Evolutionary conservation across 2,329 filamentous ascomycete species (phyloP).

Genomic region (Thermochaetoides dissita): DNA sequence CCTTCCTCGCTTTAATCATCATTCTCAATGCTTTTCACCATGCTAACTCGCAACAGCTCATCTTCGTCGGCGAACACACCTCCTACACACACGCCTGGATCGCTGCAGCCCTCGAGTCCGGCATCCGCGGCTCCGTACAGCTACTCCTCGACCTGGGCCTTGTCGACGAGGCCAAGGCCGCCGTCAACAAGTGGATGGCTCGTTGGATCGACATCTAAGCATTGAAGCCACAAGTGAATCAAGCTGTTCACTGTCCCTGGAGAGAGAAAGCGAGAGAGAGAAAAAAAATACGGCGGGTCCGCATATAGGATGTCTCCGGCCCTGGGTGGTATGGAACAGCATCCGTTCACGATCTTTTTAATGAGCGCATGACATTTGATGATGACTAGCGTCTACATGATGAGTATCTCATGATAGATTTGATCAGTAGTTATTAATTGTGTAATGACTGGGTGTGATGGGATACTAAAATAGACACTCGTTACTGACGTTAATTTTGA

Average conservation of each 20-base stretch:
- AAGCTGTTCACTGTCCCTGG: not conserved
- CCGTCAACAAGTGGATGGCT: slow-evolving; percentile 54
- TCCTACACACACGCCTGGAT: slow-evolving; percentile 62
- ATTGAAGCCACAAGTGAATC: not conserved
- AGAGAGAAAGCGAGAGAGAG: not conserved
- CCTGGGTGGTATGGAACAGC: not conserved
- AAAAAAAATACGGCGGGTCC: not conserved
- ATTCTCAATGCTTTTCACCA: not conserved
- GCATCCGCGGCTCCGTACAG: slow-evolving; percentile 50
- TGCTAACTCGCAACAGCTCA: slow-evolving; percentile 28
- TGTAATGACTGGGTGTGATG: not conserved
- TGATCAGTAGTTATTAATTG: not conserved
- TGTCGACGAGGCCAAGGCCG: slow-evolving; percentile 54
- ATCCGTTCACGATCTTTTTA: not conserved
- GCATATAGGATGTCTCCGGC: not conserved
- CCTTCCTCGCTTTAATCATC: not conserved
- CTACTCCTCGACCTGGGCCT: slow-evolving; percentile 49
- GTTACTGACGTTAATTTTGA: not conserved
- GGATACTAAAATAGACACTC: not conserved
- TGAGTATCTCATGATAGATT: not conserved
- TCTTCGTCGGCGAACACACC: slow-evolving; percentile 57
- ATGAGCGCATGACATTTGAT: not conserved
- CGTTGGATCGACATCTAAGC: slow-evolving; percentile 42
- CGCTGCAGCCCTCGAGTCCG: slow-evolving; percentile 51
- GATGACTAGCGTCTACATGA: not conserved